Percentiles rank a stretch among this genome's conserved stretches.
Evolutionary conservation across 208 protist species (phyloP).

Genomic region (Leptomonas pyrrhocoris): DNA sequence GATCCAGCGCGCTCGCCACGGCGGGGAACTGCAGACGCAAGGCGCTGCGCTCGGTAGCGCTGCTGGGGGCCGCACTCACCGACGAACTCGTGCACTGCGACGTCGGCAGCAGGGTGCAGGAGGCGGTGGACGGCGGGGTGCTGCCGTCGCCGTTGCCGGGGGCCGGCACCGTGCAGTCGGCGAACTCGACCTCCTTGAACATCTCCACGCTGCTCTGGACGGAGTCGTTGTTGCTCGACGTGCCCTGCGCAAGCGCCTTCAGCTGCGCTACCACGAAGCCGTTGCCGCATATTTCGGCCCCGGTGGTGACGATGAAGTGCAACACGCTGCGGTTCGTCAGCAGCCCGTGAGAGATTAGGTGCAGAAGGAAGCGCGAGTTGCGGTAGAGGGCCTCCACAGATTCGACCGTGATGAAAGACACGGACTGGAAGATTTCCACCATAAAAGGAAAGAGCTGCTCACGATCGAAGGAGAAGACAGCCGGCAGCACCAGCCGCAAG

Average conservation of each 20-base stretch:
- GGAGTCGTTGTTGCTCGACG: background rate
- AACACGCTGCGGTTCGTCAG: conserved; percentile 19
- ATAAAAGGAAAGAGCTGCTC: conserved; percentile 52
- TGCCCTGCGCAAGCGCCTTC: conserved; percentile 17
- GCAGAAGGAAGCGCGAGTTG: conserved; percentile 55
- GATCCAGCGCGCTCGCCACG: conserved; percentile 35
- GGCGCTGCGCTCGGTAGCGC: conserved; percentile 5
- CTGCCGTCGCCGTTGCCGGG: background rate
- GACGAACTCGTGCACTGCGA: conserved; percentile 3
- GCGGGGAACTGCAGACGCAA: conserved; percentile 14
- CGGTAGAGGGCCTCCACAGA: conserved; percentile 45
- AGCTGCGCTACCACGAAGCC: conserved; percentile 51
- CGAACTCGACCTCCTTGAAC: conserved; percentile 21
- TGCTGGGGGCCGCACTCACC: background rate
- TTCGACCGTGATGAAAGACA: conserved; percentile 14
- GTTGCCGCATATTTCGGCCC: conserved; percentile 46
- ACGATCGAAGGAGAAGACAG: conserved; percentile 50
- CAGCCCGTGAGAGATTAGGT: conserved; percentile 27
- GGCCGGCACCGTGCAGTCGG: background rate
- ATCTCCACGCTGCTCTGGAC: conserved; percentile 19
- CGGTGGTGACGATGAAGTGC: conserved; percentile 28
- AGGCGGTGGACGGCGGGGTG: background rate
- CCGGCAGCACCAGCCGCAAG: conserved; percentile 40
- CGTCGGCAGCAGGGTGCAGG: background rate
- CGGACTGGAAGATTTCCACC: conserved; percentile 25